Percentiles rank a stretch among this genome's conserved stretches.
phyloP scores from a whole-genome alignment of 768 basidiomycete species.

The Panus rudis region DNA sequence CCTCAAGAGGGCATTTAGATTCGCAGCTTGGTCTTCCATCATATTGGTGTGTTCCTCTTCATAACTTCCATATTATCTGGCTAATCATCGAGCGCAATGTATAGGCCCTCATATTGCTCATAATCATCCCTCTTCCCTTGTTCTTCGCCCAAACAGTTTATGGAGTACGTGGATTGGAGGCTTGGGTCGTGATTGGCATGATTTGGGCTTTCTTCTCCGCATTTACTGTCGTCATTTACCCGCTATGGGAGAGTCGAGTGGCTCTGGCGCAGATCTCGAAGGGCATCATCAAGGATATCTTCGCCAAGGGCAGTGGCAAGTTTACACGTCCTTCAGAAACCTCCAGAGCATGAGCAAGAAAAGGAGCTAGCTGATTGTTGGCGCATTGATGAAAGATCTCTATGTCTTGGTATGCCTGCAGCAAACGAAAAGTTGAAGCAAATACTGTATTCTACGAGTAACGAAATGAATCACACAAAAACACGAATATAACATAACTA shows the following conservation, averaged over 20 bases:
- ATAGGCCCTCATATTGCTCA: slow-evolving; percentile 48
- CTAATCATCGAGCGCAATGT: neutral
- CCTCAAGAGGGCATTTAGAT: slow-evolving; percentile 69
- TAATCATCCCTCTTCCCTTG: slow-evolving; percentile 78
- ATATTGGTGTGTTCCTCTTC: slow-evolving; percentile 40
- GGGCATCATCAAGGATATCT: slow-evolving; percentile 57
- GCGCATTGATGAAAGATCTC: too few species aligned
- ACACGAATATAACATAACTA: too few species aligned
- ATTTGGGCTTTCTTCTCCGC: slow-evolving; percentile 79
- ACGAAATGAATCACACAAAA: neutral
- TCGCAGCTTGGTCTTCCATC: slow-evolving; percentile 73
- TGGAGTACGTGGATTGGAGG: slow-evolving; percentile 53
- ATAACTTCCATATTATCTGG: neutral
- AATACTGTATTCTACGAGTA: too few species aligned
- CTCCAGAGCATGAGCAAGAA: slow-evolving; percentile 7
- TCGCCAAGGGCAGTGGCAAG: slow-evolving; percentile 34
- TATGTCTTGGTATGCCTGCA: too few species aligned
- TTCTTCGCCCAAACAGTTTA: slow-evolving; percentile 79
- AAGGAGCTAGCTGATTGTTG: neutral
- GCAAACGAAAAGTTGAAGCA: too few species aligned
- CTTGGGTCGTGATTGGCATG: slow-evolving; percentile 79
- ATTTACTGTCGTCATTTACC: slow-evolving; percentile 74
- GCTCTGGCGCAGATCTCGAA: slow-evolving; percentile 52
- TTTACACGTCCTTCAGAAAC: slow-evolving; percentile 18
- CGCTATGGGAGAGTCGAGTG: slow-evolving; percentile 74